phyloP scores from a whole-genome alignment of 768 basidiomycete genomes.

The Dentipellis sp. region DNA sequence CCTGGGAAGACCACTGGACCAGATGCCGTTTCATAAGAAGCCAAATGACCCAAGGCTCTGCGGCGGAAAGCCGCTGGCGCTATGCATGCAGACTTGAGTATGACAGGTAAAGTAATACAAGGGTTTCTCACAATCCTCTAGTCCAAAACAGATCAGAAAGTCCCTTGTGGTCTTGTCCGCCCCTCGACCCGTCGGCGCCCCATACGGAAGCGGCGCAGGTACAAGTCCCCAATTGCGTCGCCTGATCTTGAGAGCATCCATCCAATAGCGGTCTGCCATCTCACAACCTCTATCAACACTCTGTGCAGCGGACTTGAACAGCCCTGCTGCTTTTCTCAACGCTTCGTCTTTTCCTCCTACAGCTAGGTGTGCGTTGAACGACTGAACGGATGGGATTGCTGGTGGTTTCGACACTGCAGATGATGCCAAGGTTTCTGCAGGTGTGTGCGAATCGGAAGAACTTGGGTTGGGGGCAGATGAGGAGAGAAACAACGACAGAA shows the following conservation, averaged over 20 bases:
- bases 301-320: constrained; percentile 63
- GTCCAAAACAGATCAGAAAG: constrained; percentile 69
- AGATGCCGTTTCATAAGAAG: constrained; percentile 31
- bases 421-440: constrained; percentile 34
- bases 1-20: constrained; percentile 28
- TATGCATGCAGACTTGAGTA: constrained; percentile 21
- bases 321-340: constrained; percentile 58
- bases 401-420: constrained; percentile 57
- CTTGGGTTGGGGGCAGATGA: constrained; percentile 11
- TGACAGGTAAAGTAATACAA: background rate
- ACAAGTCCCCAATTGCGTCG: constrained; percentile 73
- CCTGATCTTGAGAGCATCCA: constrained; percentile 69
- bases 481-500: constrained; percentile 51
- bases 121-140: constrained; percentile 64
- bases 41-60: constrained; percentile 61
- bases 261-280: constrained; percentile 70
- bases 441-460: no score
- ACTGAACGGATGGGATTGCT: constrained; percentile 42
- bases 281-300: constrained; percentile 56
- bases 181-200: constrained; percentile 63
- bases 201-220: constrained; percentile 68
- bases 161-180: constrained; percentile 76
- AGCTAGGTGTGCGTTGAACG: constrained; percentile 62
- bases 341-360: constrained; percentile 79
- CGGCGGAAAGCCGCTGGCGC: constrained; percentile 57